Evolutionary conservation across 2,329 filamentous ascomycete genomes (phyloP).

Genomic region (Ceratocystis harringtonii): DNA sequence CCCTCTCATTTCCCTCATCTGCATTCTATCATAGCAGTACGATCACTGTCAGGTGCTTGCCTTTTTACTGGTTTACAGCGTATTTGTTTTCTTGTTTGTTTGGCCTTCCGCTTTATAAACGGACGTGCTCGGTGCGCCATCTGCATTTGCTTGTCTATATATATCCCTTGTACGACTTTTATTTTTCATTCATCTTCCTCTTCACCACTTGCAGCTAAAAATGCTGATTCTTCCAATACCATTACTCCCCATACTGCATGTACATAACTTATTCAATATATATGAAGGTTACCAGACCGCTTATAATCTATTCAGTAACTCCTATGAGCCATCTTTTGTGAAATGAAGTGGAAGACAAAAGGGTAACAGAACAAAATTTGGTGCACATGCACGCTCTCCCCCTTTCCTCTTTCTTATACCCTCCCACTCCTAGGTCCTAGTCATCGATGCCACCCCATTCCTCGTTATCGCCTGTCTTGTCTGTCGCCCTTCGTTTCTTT

Average conservation of each 20-base stretch:
- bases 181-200: neutral
- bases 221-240: neutral
- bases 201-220: neutral
- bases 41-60: neutral
- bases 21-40: neutral
- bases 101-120: neutral
- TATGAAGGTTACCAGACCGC: neutral
- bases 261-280: neutral
- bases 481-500: constrained; percentile 18
- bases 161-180: neutral
- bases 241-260: neutral
- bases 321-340: too few species aligned
- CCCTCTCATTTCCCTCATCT: neutral
- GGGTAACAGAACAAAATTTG: neutral
- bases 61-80: neutral
- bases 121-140: neutral
- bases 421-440: neutral
- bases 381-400: neutral
- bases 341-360: neutral
- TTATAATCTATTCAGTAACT: neutral
- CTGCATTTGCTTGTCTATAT: constrained; percentile 1
- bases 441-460: constrained; percentile 38
- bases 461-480: constrained; percentile 20
- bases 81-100: neutral
- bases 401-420: neutral